Evolutionary conservation across 2,329 filamentous ascomycete species (phyloP).

Genomic region (Verticillium klebahnii): DNA sequence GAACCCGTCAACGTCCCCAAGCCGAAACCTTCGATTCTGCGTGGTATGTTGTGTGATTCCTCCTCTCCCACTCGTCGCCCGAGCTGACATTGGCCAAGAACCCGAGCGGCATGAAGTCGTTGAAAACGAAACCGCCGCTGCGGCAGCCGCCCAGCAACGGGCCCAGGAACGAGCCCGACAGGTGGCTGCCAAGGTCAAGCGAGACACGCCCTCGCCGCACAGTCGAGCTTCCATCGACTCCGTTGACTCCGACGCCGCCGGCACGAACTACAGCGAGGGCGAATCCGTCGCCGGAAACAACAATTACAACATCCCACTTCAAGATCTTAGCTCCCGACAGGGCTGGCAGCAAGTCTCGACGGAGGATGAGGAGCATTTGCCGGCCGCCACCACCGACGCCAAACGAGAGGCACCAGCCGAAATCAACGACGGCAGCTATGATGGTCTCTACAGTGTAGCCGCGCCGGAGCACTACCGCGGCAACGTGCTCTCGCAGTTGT

Average conservation of each 20-base stretch:
- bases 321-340: constrained; percentile 19
- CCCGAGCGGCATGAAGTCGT: background rate
- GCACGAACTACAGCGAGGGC: constrained; percentile 20
- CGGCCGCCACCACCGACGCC: constrained; percentile 1
- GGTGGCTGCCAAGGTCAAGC: constrained; percentile 33
- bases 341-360: constrained; percentile 5
- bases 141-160: constrained; percentile 2
- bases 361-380: constrained; percentile 8
- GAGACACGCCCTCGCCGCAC: constrained; percentile 27
- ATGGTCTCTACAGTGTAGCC: constrained; percentile 35
- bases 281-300: constrained; percentile 12
- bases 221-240: constrained; percentile 34
- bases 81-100: background rate
- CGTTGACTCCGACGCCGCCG: constrained; percentile 22
- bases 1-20: constrained; percentile 15
- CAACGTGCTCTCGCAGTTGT: constrained; percentile 39
- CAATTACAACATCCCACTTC: constrained; percentile 24
- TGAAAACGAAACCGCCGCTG: background rate
- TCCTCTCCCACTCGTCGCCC: background rate
- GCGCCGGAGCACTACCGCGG: constrained; percentile 37
- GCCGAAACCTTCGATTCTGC: constrained; percentile 36
- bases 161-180: constrained; percentile 36
- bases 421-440: constrained; percentile 32
- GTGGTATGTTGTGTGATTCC: constrained; percentile 18
- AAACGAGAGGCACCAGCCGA: constrained; percentile 20